phyloP scores from a whole-genome alignment of 495 filamentous ascomycete genomes.

The Coniosporium apollinis region DNA sequence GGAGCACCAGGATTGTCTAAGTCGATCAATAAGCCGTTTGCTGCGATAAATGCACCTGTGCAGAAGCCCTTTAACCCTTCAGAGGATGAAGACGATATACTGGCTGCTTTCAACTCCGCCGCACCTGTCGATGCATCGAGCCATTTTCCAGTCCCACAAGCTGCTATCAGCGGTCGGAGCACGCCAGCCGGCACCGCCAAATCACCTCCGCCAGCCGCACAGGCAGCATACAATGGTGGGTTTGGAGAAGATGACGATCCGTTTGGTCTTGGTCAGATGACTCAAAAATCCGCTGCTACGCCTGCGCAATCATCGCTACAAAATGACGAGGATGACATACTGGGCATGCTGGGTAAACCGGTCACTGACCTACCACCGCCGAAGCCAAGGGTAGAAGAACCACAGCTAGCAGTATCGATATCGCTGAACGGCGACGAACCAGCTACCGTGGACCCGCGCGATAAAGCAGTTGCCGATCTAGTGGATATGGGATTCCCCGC shows the following conservation, averaged over 20 bases:
- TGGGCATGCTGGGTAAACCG: slow-evolving; percentile 73
- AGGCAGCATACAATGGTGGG: neutral
- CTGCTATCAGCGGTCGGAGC: slow-evolving; percentile 1
- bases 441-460: slow-evolving; percentile 39
- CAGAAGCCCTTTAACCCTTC: slow-evolving; percentile 12
- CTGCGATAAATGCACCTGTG: slow-evolving; percentile 9
- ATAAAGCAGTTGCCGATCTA: slow-evolving; percentile 72
- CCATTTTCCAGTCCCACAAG: slow-evolving; percentile 35
- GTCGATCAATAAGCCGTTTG: slow-evolving; percentile 22
- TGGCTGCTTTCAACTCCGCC: slow-evolving; percentile 44
- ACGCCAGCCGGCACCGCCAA: slow-evolving; percentile 1
- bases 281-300: slow-evolving; percentile 25
- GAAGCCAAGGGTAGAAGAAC: slow-evolving; percentile 23
- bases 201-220: slow-evolving; percentile 2
- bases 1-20: slow-evolving; percentile 12
- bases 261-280: slow-evolving; percentile 62
- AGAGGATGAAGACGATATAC: slow-evolving; percentile 39
- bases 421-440: neutral
- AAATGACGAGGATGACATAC: slow-evolving; percentile 60
- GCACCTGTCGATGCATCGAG: slow-evolving; percentile 46
- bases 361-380: slow-evolving; percentile 45
- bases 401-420: slow-evolving; percentile 15
- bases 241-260: slow-evolving; percentile 53
- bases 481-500: slow-evolving; percentile 90
- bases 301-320: slow-evolving; percentile 14